Evolutionary conservation across 306 rosid genomes (phyloP).

Genomic region (Leucaena leucocephala): DNA sequence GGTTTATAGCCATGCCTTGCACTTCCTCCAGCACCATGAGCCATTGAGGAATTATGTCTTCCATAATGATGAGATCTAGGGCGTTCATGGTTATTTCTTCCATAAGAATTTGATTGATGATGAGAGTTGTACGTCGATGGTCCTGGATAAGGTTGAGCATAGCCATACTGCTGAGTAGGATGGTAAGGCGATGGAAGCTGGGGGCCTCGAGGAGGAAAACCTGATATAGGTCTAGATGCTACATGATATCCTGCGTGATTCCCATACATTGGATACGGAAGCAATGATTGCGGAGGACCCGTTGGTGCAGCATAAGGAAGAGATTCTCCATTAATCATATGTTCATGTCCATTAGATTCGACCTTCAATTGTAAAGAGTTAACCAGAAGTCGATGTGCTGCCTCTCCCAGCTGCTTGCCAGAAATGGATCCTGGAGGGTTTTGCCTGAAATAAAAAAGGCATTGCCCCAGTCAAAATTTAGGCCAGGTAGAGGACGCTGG

Average conservation of each 20-base stretch:
- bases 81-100: conserved; percentile 47
- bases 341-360: conserved; percentile 43
- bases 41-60: conserved; percentile 40
- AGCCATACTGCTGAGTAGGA: conserved; percentile 43
- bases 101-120: conserved; percentile 48
- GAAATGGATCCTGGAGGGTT: conserved; percentile 62
- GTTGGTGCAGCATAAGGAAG: conserved; percentile 38
- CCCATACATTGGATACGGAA: conserved; percentile 41
- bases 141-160: conserved; percentile 37
- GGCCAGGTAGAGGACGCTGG: conserved; percentile 2
- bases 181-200: conserved; percentile 35
- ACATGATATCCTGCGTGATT: conserved; percentile 40
- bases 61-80: conserved; percentile 51
- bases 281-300: conserved; percentile 36
- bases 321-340: conserved; percentile 40
- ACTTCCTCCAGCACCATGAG: conserved; percentile 40
- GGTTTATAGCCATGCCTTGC: conserved; percentile 45
- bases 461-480: conserved; percentile 12
- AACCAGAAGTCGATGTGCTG: conserved; percentile 65
- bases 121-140: conserved; percentile 27
- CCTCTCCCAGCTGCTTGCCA: conserved; percentile 71
- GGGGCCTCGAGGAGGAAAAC: conserved; percentile 41
- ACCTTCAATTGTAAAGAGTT: conserved; percentile 61
- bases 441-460: conserved; percentile 52
- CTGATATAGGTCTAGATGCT: conserved; percentile 40